These are phyloP conservation scores for Pythium rishiriense DNA, from an alignment of 352 stramenopile species.

Conservation along the genomic window DNA sequence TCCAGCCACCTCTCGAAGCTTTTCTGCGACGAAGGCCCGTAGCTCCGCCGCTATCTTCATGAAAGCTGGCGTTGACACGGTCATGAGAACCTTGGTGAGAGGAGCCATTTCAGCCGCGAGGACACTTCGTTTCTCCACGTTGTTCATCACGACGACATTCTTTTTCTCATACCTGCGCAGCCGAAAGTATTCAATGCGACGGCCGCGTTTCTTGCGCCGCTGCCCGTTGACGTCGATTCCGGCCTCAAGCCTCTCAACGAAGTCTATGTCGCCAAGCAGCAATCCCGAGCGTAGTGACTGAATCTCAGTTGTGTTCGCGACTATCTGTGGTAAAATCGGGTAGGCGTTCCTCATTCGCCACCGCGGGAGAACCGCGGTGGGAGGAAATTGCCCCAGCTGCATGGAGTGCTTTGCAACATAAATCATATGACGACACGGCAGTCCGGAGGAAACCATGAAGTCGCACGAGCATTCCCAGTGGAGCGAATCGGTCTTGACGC, in stretches of 20 bases:
- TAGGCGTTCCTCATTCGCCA: neutral
- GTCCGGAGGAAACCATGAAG: neutral
- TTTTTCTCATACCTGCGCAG: neutral
- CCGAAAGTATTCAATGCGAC: neutral
- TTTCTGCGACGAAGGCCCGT: neutral
- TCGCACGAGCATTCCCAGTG: slow-evolving; percentile 6
- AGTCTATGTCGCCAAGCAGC: neutral
- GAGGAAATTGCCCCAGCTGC: neutral
- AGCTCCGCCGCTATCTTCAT: neutral
- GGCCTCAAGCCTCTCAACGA: no score
- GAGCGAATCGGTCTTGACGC: neutral
- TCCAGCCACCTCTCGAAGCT: no score
- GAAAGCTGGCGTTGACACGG: neutral
- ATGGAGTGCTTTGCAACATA: neutral
- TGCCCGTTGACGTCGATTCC: neutral
- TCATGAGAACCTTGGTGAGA: neutral
- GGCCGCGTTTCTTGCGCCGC: neutral
- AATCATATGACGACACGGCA: slow-evolving; percentile 7
- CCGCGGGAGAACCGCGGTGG: neutral
- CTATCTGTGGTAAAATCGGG: slow-evolving; percentile 12
- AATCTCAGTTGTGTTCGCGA: slow-evolving; percentile 24
- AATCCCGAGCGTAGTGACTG: neutral
- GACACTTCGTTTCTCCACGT: neutral
- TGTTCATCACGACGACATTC: neutral
- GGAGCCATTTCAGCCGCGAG: neutral